phyloP scores from a whole-genome alignment of 2,329 filamentous ascomycete species.

The Fusarium pseudocircinatum region DNA sequence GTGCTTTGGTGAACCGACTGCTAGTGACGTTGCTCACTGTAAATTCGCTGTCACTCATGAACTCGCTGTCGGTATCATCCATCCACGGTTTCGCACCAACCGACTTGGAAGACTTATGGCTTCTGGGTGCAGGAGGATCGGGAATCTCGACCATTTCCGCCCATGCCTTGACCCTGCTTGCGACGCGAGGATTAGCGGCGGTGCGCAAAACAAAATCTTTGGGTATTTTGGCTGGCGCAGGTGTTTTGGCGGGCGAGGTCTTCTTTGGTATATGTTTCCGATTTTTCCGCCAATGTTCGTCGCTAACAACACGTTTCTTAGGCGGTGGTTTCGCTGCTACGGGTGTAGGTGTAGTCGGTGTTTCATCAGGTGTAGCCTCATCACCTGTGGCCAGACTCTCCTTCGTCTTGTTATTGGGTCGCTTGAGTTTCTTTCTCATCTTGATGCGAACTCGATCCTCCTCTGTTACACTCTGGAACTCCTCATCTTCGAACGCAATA shows the following conservation, averaged over 20 bases:
- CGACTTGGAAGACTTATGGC: slow-evolving; percentile 50
- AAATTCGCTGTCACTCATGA: slow-evolving; percentile 44
- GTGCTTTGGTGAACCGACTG: slow-evolving; percentile 32
- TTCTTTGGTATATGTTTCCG: slow-evolving; percentile 59
- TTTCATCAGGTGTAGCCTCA: slow-evolving; percentile 30
- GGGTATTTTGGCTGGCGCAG: slow-evolving; percentile 55
- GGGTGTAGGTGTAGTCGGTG: slow-evolving; percentile 29
- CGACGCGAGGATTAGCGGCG: slow-evolving; percentile 63
- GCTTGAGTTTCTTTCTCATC: slow-evolving; percentile 57
- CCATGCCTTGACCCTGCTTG: slow-evolving; percentile 71
- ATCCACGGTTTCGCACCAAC: slow-evolving; percentile 41
- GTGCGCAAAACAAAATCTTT: slow-evolving; percentile 67
- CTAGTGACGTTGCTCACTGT: slow-evolving; percentile 43
- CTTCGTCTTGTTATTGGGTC: slow-evolving; percentile 46
- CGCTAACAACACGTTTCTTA: slow-evolving; percentile 91
- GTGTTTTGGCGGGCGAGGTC: slow-evolving; percentile 49
- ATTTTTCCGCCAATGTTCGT: slow-evolving; percentile 85
- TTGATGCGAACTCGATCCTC: slow-evolving; percentile 68
- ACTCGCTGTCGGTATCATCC: slow-evolving; percentile 43
- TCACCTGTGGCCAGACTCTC: slow-evolving; percentile 38
- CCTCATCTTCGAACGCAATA: slow-evolving; percentile 67
- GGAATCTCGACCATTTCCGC: slow-evolving; percentile 64
- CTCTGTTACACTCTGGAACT: slow-evolving; percentile 67
- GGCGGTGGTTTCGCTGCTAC: slow-evolving; percentile 65
- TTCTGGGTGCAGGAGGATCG: slow-evolving; percentile 51